Evolutionary conservation across 1,284 basidiomycete genomes (phyloP), one percentile per base, ranked within the genome.

Genomic region (Ustilago bromivora): DNA sequence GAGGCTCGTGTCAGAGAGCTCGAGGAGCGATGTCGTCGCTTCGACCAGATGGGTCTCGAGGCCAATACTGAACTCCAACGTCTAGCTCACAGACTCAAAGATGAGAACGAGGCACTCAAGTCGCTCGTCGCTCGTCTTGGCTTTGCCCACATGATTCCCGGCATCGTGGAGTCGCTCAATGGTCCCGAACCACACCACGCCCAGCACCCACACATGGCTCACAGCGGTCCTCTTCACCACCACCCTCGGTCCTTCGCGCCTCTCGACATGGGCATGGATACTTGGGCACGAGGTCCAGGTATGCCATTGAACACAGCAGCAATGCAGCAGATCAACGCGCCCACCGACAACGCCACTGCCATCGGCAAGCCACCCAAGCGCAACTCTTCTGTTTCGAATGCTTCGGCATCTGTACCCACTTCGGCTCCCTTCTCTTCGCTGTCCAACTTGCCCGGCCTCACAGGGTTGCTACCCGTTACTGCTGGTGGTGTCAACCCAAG

Each of bases 21-120:
- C 54, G 82, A 83, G 57, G 82, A 82, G 60, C 67, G 80, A 67
- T 81, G 79, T 62, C 68, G 82, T 35, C 74, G 82, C 19, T 83
- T 80, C 62, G 81, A 83, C 43, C 77, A 83, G 70, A 81, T 82
- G 77, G 81, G 82, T 49, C 63, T 83, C 36, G 82, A 83, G 62
- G 81, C 82, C 74, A 83, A 83, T 65, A 47, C 69, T 13, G 81
- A 82, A 61, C 73, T 83, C 23, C 82, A 83, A 62, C 77, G 69
- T 43, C 70, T 81, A 0, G 80, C 82, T 32, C 64, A 68, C 43
- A 63, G 71, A 9, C 77, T 82, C 61, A 83, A 82, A 58, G 81
- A 83, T 19, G 82, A 83, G 67, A 83, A 83, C 71, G 82, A 83
- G 49, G 81, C 81, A 23, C 66, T 83, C 53, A 76, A 78, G 57